Conservation (phyloP, 2,329 filamentous ascomycete species). For the Magnaporthiopsis poae region DNA sequence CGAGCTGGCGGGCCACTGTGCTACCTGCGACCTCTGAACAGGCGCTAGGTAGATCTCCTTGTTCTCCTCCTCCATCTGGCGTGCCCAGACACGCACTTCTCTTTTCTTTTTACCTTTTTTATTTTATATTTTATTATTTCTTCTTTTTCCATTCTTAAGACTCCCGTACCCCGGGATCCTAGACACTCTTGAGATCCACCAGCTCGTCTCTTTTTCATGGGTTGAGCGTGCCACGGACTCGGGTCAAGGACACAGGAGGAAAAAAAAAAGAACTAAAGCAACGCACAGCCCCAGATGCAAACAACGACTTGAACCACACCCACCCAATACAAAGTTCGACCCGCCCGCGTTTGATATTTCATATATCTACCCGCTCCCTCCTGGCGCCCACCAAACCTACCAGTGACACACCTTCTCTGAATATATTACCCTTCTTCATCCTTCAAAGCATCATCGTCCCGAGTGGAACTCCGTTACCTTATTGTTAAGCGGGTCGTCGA, state of each 20-base stretch:
- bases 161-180: background rate
- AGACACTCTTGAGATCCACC: constrained; percentile 1
- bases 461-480: background rate
- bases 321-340: background rate
- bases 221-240: background rate
- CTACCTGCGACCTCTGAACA: background rate
- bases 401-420: background rate
- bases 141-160: too few species aligned
- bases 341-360: background rate
- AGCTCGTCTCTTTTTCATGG: background rate
- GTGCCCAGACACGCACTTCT: background rate
- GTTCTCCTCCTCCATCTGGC: background rate
- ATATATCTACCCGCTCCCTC: background rate
- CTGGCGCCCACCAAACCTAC: background rate
- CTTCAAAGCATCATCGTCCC: background rate
- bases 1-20: background rate
- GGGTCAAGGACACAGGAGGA: constrained; percentile 2
- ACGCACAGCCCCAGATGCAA: background rate
- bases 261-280: constrained; percentile 2
- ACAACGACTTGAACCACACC: background rate
- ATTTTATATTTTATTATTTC: background rate
- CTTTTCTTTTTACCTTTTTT: constrained; percentile 1
- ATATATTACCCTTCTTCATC: background rate
- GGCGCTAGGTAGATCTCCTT: background rate
- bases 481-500: background rate